Percentiles rank a stretch among this genome's conserved stretches.
Evolutionary conservation across 495 filamentous ascomycete species (phyloP).

Genomic region (Trichoderma asperelloides): DNA sequence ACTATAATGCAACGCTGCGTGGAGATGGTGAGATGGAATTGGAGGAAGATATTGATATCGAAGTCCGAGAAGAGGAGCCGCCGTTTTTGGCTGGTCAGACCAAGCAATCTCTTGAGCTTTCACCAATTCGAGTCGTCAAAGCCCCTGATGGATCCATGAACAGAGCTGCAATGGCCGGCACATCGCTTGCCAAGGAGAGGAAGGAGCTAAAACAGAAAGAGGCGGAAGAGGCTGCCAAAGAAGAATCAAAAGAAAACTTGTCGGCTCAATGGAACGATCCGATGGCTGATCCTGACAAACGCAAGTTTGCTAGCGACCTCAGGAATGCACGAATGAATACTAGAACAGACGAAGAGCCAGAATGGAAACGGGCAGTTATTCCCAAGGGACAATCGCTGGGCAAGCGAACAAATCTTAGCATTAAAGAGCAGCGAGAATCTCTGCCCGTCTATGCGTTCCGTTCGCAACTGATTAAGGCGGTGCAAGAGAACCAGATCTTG

Average conservation of each 20-base stretch:
- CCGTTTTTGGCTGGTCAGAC: conserved; percentile 95
- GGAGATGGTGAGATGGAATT: conserved; percentile 86
- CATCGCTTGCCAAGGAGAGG: conserved; percentile 80
- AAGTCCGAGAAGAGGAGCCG: conserved; percentile 90
- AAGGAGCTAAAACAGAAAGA: conserved; percentile 85
- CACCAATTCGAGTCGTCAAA: conserved; percentile 92
- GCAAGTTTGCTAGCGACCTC: conserved; percentile 81
- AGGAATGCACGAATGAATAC: conserved; percentile 42
- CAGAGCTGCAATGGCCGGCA: conserved; percentile 87
- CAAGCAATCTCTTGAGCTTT: conserved; percentile 87
- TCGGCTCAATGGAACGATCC: conserved; percentile 94
- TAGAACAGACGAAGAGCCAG: conserved; percentile 62
- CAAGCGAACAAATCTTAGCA: conserved; percentile 80
- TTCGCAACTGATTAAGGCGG: conserved; percentile 78
- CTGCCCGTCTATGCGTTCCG: conserved; percentile 88
- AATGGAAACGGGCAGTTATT: conserved; percentile 84
- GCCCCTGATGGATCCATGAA: conserved; percentile 95
- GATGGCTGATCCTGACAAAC: conserved; percentile 74
- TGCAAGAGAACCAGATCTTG: conserved; percentile 77
- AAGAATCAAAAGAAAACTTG: conserved; percentile 55
- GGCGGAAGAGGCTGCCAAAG: conserved; percentile 71
- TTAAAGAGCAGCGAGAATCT: conserved; percentile 88
- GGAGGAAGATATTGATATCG: conserved; percentile 96
- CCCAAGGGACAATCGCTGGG: conserved; percentile 77
- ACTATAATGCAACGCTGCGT: conserved; percentile 78